Evolutionary conservation across 1,284 basidiomycete genomes (phyloP).

Genomic region (Porogramme epimiltina): DNA sequence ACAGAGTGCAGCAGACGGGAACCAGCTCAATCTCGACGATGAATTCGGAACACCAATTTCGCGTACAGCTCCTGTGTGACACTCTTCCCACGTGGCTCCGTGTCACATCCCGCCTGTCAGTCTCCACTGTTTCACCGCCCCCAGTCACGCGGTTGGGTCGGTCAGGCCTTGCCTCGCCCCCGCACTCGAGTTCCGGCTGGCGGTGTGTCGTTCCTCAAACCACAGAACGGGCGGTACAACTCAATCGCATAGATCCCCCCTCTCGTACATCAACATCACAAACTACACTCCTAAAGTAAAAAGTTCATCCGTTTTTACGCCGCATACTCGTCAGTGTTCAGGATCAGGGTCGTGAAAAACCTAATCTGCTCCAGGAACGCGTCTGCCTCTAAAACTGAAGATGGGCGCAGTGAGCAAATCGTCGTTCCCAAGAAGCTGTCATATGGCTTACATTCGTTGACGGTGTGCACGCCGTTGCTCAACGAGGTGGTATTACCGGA

Average conservation of each 20-base stretch:
- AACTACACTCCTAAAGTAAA: background rate
- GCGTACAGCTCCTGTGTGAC: conserved; percentile 12
- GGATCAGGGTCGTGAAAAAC: conserved; percentile 48
- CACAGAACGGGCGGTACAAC: too few relatives aligned
- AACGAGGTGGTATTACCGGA: conserved; percentile 34
- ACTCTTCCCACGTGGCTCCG: conserved; percentile 3
- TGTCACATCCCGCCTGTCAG: conserved; percentile 8
- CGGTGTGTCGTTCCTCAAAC: too few relatives aligned
- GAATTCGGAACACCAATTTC: conserved; percentile 19
- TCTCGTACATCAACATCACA: too few relatives aligned
- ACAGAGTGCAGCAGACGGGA: conserved; percentile 15
- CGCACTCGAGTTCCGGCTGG: too few relatives aligned
- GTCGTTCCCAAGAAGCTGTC: background rate
- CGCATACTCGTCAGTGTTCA: conserved; percentile 47
- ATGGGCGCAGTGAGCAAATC: conserved; percentile 1
- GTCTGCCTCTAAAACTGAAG: conserved; percentile 37
- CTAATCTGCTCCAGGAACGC: conserved; percentile 45
- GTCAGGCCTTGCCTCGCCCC: too few relatives aligned
- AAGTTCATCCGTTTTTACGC: conserved; percentile 5
- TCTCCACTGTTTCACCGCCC: conserved; percentile 1
- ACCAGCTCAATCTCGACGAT: conserved; percentile 16
- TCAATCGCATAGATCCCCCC: background rate
- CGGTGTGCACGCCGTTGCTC: conserved; percentile 59
- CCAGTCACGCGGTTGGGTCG: background rate
- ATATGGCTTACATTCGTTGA: conserved; percentile 41